phyloP scores from a whole-genome alignment of 768 basidiomycete species.

The Pleurotus tuber-regium region DNA sequence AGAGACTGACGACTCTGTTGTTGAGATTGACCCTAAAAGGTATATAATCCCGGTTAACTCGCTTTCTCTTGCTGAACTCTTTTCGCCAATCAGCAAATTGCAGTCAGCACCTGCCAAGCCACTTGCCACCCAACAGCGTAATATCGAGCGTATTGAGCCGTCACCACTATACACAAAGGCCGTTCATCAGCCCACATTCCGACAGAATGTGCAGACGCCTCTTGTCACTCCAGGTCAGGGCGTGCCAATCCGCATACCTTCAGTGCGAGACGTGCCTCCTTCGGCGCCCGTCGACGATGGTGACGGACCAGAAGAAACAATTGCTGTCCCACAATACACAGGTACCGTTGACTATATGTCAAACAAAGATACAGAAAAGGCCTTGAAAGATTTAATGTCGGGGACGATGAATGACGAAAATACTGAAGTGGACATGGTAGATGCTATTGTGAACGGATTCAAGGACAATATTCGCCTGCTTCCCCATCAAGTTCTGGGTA shows the following conservation, averaged over 20 bases:
- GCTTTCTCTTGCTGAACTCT: neutral
- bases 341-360: slow-evolving; percentile 31
- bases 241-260: slow-evolving; percentile 32
- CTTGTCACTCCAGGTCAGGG: neutral
- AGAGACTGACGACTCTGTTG: neutral
- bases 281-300: slow-evolving; percentile 9
- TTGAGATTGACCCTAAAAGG: neutral
- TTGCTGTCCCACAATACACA: slow-evolving; percentile 26
- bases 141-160: neutral
- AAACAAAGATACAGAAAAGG: slow-evolving; percentile 68
- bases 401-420: slow-evolving; percentile 64
- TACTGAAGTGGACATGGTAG: slow-evolving; percentile 55
- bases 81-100: no score
- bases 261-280: slow-evolving; percentile 26
- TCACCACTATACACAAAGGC: no score
- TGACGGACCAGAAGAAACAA: slow-evolving; percentile 27
- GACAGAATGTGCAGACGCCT: no score
- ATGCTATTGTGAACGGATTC: slow-evolving; percentile 78
- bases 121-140: neutral
- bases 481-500: slow-evolving; percentile 85
- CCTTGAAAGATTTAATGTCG: slow-evolving; percentile 72
- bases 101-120: neutral
- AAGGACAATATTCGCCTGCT: slow-evolving; percentile 64
- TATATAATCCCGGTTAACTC: neutral
- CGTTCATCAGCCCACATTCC: no score